A percentile compares a stretch with the other conserved stretches of the same genome.
These are phyloP conservation scores for Ambrosia hybrid DNA, from an alignment of 140 eudicot genomes.

Conservation along the genomic window DNA sequence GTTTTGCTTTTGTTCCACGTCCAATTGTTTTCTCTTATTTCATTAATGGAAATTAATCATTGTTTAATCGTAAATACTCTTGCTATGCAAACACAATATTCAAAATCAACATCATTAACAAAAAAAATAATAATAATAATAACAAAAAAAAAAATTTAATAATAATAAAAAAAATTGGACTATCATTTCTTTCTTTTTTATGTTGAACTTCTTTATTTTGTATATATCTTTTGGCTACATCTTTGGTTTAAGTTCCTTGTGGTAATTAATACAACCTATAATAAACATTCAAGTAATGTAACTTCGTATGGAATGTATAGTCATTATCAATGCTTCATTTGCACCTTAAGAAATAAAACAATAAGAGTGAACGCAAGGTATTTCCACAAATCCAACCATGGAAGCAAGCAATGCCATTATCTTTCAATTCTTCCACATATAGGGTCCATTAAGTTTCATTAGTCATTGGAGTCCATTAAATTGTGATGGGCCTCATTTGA, in stretches of 20 bases:
- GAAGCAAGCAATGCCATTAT: neutral
- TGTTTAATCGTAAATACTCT: too few relatives aligned
- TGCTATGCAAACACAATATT: too few relatives aligned
- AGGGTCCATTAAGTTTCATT: neutral
- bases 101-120: too few relatives aligned
- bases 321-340: neutral
- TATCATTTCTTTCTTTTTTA: too few relatives aligned
- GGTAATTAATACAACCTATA: neutral
- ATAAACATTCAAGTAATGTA: constrained; percentile 1
- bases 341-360: neutral
- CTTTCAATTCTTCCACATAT: neutral
- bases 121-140: too few relatives aligned
- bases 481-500: too few relatives aligned
- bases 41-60: too few relatives aligned
- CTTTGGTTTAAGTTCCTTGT: neutral
- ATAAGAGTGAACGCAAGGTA: constrained; percentile 7
- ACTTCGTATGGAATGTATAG: neutral
- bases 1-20: too few relatives aligned
- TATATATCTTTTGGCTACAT: neutral
- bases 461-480: neutral
- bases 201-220: too few relatives aligned
- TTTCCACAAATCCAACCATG: constrained; percentile 5
- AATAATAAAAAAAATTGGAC: too few relatives aligned
- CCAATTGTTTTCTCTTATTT: too few relatives aligned
- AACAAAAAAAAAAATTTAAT: too few relatives aligned